These are phyloP conservation scores for Isoetes taiwanensis DNA, from an alignment of 75 land plant species.

Conservation along the genomic window DNA sequence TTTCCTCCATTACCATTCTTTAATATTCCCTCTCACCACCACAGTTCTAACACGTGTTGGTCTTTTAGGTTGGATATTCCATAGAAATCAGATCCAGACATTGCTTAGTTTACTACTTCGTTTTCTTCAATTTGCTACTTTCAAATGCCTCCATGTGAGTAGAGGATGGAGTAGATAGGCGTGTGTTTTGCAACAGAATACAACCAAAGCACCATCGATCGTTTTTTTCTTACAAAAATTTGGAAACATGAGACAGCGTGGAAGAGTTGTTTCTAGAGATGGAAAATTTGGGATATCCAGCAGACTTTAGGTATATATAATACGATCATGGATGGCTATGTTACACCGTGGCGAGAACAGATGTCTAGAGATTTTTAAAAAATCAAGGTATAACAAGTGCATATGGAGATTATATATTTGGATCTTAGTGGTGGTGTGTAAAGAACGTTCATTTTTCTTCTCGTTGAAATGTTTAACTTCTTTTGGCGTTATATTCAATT, in stretches of 20 bases:
- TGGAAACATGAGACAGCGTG: conserved; percentile 65
- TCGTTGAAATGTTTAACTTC: neutral
- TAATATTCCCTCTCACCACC: no score
- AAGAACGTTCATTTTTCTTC: no score
- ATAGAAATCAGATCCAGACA: no score
- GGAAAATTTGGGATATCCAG: conserved; percentile 81
- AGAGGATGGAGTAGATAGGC: neutral
- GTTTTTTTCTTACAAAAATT: conserved; percentile 29
- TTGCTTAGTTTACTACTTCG: no score
- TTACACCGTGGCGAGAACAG: conserved; percentile 43
- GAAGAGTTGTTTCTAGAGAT: conserved; percentile 74
- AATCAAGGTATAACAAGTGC: conserved; percentile 42
- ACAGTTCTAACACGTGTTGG: no score
- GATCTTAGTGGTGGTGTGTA: no score
- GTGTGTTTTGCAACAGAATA: neutral
- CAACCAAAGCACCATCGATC: neutral
- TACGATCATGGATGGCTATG: conserved; percentile 93
- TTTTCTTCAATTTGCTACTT: neutral
- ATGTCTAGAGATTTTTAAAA: conserved; percentile 60
- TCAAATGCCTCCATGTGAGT: neutral
- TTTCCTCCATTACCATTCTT: no score
- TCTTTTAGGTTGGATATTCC: no score
- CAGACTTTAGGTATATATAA: conserved; percentile 63
- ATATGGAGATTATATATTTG: no score
- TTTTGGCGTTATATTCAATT: neutral